Evolutionary conservation across 169 alveolate species (phyloP), one percentile per base, ranked within the genome.

Genomic region (Plasmodium yoelii): DNA sequence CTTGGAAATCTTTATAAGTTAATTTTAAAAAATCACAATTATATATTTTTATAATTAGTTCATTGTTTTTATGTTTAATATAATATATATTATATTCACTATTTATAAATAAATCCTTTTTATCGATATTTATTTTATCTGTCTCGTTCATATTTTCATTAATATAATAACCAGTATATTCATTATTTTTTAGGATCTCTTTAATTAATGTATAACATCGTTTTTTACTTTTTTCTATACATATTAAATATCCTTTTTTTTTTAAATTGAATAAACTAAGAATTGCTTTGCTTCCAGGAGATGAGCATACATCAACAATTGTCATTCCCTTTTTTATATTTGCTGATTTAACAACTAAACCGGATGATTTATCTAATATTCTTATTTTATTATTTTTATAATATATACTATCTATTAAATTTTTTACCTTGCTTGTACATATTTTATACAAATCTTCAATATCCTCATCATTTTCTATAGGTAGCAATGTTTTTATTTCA

Each of bases 201-300:
- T 56, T 46, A n/a, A 84, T 13, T 69, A 84, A 73, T 15, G 91
- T 84, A 51, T 28, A 51, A 34, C 91, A 84, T 13, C 91, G 46
- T 57, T 57, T 65, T 84, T 42, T 84, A 60, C 70, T 42, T 39
- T 84, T 84, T 49, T 84, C 91, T 2, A 84, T 59, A n/a, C 91
- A 84, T 71, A 84, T 71, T 49, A 84, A 61, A 34, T 56, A 84
- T n/a, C 91, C 91, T 39, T 84, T 69, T 34, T 69, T 61, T 19
- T 84, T 68, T 59, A 84, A 59, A 18, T 13, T 28, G 13, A 39
- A 9, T 12, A 69, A 53, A 49, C 69, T 57, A 26, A 34, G 70
- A 13, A 84, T 84, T 34, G 91, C 91, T 57, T 84, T 84, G 51
- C 91, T 84, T 6, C 91, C 91, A 9, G 91, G 91, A 5, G 91